Percentiles rank a stretch among this genome's conserved stretches.
Evolutionary conservation across 768 basidiomycete species (phyloP).

Genomic region (Podaxis carcinomalis): DNA sequence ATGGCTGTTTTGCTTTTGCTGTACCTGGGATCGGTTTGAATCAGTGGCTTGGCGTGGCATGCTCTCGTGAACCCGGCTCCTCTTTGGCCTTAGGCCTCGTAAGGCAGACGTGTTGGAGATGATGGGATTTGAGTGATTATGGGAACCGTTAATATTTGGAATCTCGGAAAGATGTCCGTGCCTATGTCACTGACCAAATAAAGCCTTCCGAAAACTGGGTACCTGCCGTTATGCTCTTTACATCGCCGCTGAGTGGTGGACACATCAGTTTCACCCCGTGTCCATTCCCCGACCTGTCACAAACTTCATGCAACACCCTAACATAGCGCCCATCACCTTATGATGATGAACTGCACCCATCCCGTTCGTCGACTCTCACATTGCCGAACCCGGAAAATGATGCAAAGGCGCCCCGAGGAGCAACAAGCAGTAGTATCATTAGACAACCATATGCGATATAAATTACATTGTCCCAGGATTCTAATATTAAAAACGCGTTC

Average conservation of each 20-base stretch:
- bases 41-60: too few species aligned
- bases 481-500: neutral
- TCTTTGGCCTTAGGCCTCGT: too few species aligned
- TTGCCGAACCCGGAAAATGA: neutral
- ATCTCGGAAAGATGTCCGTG: neutral
- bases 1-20: too few species aligned
- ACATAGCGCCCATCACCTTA: neutral
- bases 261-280: neutral
- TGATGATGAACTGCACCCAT: neutral
- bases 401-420: neutral
- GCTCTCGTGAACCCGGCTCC: too few species aligned
- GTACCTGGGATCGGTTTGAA: too few species aligned
- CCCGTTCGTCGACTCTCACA: neutral
- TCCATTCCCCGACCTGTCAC: neutral
- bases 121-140: neutral
- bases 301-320: neutral
- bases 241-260: neutral
- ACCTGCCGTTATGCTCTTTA: too few species aligned
- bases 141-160: neutral
- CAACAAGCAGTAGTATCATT: neutral
- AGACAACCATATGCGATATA: slow-evolving; percentile 21
- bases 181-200: neutral
- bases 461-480: slow-evolving; percentile 31
- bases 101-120: too few species aligned
- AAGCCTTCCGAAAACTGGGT: too few species aligned